phyloP scores from a whole-genome alignment of 495 filamentous ascomycete genomes.

The Hypoxylon lienhwacheense region DNA sequence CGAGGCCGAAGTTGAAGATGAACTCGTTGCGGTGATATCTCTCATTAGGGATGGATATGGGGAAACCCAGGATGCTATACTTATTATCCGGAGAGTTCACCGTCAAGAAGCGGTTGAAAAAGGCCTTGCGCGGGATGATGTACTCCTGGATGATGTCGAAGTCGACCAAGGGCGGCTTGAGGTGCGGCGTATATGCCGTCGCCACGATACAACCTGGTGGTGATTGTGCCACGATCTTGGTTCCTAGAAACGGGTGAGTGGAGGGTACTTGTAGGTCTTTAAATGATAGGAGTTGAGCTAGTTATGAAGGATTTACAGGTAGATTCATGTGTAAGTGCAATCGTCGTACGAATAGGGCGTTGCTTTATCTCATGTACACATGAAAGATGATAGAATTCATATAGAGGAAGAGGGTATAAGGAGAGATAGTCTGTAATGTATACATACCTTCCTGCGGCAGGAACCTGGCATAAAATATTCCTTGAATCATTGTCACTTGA shows the following conservation, averaged over 20 bases:
- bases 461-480: constrained; percentile 94
- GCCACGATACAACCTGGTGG: constrained; percentile 72
- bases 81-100: constrained; percentile 69
- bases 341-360: neutral
- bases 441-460: constrained; percentile 79
- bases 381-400: neutral
- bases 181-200: constrained; percentile 49
- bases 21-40: constrained; percentile 90
- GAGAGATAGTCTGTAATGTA: neutral
- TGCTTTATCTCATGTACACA: neutral
- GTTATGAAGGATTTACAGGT: no score
- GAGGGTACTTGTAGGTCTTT: constrained; percentile 11
- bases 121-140: constrained; percentile 88
- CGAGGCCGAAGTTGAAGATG: constrained; percentile 95
- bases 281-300: neutral
- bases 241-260: constrained; percentile 57
- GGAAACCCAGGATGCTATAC: constrained; percentile 83
- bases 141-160: constrained; percentile 83
- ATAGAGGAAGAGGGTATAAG: neutral
- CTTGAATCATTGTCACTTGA: constrained; percentile 86
- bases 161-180: constrained; percentile 68
- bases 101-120: constrained; percentile 85
- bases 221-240: constrained; percentile 73
- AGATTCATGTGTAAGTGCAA: no score
- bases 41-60: constrained; percentile 76